Conservation (phyloP, 1,284 basidiomycete species). For the Cystobasidiaceae sp. region DNA sequence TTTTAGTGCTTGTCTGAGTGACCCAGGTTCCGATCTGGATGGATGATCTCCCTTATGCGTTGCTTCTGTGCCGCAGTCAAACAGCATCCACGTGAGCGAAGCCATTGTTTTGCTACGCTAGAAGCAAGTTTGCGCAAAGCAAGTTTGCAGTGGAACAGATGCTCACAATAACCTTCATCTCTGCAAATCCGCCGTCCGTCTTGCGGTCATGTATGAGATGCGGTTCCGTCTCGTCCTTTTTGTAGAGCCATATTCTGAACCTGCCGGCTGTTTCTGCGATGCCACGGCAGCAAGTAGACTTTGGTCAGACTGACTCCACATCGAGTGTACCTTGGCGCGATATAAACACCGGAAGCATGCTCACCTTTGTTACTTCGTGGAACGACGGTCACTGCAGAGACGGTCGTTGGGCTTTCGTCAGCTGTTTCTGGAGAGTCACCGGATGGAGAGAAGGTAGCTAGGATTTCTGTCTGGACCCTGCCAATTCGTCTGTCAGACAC, state of each 20-base stretch:
- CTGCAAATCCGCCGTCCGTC: slow-evolving; percentile 28
- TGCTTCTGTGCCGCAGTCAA: slow-evolving; percentile 11
- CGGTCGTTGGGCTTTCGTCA: slow-evolving; percentile 12
- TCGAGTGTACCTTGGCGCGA: background rate
- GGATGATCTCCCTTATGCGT: slow-evolving; percentile 18
- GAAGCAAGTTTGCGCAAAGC: background rate
- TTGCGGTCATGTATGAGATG: slow-evolving; percentile 26
- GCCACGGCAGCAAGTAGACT: no score
- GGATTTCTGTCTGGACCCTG: slow-evolving; percentile 26
- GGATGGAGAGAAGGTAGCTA: slow-evolving; percentile 24
- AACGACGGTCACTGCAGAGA: slow-evolving; percentile 24
- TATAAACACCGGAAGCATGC: no score
- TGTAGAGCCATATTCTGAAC: slow-evolving; percentile 23
- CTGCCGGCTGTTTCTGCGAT: slow-evolving; percentile 16
- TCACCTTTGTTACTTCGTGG: slow-evolving; percentile 23
- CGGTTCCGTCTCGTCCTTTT: background rate
- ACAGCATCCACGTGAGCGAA: background rate
- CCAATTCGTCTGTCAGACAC: no score
- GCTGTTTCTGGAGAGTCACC: slow-evolving; percentile 1
- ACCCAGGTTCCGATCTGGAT: slow-evolving; percentile 18
- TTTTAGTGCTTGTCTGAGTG: slow-evolving; percentile 24
- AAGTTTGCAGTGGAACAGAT: no score
- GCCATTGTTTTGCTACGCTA: background rate
- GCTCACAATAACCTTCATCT: slow-evolving; percentile 29
- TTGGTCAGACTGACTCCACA: no score